These are phyloP conservation scores for Wickerhamomyces kurtzmanii DNA, from an alignment of 805 yeast species.

Conservation along the genomic window DNA sequence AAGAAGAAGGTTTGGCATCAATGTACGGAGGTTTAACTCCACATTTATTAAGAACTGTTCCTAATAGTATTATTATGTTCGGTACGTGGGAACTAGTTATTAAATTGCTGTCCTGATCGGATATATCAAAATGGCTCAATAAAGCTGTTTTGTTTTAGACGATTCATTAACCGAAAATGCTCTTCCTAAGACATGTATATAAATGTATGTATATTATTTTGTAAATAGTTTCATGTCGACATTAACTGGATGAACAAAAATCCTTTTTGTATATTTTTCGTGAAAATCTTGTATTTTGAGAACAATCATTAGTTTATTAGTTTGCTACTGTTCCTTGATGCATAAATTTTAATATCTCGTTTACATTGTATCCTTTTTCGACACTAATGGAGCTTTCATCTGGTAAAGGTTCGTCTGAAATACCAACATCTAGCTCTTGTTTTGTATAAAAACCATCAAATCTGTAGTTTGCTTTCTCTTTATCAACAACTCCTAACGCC, in stretches of 20 bases:
- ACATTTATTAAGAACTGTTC: slow-evolving; percentile 92
- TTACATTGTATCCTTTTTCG: slow-evolving; percentile 19
- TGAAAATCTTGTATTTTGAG: too few species aligned
- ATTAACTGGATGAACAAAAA: too few species aligned
- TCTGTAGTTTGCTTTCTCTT: slow-evolving; percentile 42
- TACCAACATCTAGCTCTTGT: slow-evolving; percentile 28
- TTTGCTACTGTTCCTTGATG: slow-evolving; percentile 29
- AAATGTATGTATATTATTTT: too few species aligned
- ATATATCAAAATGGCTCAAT: too few species aligned
- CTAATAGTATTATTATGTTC: slow-evolving; percentile 96
- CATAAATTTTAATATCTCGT: slow-evolving; percentile 31
- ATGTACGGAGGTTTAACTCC: slow-evolving; percentile 98
- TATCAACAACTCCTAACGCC: slow-evolving; percentile 49
- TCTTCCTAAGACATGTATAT: too few species aligned
- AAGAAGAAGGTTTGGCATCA: slow-evolving; percentile 86
- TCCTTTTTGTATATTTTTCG: too few species aligned
- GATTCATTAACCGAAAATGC: too few species aligned
- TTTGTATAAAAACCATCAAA: slow-evolving; percentile 54
- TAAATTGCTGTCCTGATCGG: slow-evolving; percentile 38
- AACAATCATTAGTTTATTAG: not conserved
- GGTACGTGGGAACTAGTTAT: slow-evolving; percentile 95
- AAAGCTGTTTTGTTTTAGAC: too few species aligned
- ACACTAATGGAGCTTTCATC: slow-evolving; percentile 5
- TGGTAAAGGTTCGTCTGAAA: slow-evolving; percentile 3
- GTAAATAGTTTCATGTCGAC: too few species aligned